Evolutionary conservation across 345 rosid species (phyloP), one percentile per base, ranked within the genome.

Genomic region (Raphanus sativus): DNA sequence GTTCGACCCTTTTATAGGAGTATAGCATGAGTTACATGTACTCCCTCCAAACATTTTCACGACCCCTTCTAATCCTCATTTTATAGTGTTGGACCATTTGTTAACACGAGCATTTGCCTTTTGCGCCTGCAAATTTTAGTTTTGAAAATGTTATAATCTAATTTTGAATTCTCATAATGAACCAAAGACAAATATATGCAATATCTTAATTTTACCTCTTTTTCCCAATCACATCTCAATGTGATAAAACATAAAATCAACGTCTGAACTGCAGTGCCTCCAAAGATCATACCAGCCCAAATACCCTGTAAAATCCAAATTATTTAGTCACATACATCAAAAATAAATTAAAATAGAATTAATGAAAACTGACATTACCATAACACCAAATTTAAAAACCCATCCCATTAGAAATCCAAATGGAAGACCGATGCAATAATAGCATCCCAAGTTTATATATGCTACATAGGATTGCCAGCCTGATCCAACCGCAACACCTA

Each of bases 401-500:
- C 99, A 95, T 3, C 99, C 98, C 97, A 92, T 95, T n/a, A 88
- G 6, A 65, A 89, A 85, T 36, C 99, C 98, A 26, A 95, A 78
- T 0, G 99, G 99, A 42, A 84, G 84, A 0, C 99, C 99, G 28
- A 92, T 70, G 65, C 82, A 42, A 77, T 95, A 95, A 59, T 89
- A 92, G 83, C 96, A 89, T n/a, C 96, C 98, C 75, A 95, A 80
- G 81, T 94, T 95, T 74, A 95, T 86, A 76, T 89, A 95, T 0
- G 98, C 99, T 72, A 92, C 94, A 6, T 85, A 85, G 1, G 94
- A 87, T 82, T 92, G 98, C 98, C 97, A 95, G 4, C 99, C 99
- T 4, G 98, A 95, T 59, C 99, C 99, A 56, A 95, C 90, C 4
- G 99, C 98, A 34, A 95, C 98, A 54, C 99, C 98, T 92, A 56